These are phyloP conservation scores for Cystobasidiopsis lactophilus DNA, from an alignment of 768 basidiomycete genomes.

Conservation along the genomic window DNA sequence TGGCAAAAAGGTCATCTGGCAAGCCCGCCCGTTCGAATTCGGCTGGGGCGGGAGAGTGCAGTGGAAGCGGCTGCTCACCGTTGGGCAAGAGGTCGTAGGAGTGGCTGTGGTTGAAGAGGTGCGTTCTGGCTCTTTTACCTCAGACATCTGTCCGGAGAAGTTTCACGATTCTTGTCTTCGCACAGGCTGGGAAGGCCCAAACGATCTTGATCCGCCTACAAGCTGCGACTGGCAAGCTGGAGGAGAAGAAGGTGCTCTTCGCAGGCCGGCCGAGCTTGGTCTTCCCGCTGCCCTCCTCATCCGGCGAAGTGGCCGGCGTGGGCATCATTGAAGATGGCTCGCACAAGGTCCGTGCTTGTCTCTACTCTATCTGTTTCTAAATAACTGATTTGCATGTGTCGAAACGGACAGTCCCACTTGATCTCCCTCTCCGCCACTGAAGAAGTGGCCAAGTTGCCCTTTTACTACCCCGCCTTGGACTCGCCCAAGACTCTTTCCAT, in stretches of 20 bases:
- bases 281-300: background rate
- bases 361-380: background rate
- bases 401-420: background rate
- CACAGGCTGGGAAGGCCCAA: background rate
- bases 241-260: background rate
- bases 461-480: background rate
- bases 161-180: background rate
- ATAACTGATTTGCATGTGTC: background rate
- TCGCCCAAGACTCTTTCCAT: background rate
- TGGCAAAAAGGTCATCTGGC: background rate
- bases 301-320: background rate
- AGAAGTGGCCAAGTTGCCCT: background rate
- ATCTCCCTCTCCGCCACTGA: background rate
- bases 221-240: slow-evolving; percentile 2
- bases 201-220: slow-evolving; percentile 1
- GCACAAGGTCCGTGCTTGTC: background rate
- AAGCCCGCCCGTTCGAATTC: too few relatives aligned
- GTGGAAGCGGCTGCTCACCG: too few relatives aligned
- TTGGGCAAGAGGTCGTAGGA: slow-evolving; percentile 4
- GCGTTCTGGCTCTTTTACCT: background rate
- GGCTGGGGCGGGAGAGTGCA: too few relatives aligned
- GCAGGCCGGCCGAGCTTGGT: background rate
- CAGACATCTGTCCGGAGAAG: background rate
- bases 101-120: slow-evolving; percentile 4
- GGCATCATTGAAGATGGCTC: background rate